Evolutionary conservation across 176 grass and related monocot species (phyloP), one percentile per base, ranked within the genome.

Genomic region (Themeda triandra): DNA sequence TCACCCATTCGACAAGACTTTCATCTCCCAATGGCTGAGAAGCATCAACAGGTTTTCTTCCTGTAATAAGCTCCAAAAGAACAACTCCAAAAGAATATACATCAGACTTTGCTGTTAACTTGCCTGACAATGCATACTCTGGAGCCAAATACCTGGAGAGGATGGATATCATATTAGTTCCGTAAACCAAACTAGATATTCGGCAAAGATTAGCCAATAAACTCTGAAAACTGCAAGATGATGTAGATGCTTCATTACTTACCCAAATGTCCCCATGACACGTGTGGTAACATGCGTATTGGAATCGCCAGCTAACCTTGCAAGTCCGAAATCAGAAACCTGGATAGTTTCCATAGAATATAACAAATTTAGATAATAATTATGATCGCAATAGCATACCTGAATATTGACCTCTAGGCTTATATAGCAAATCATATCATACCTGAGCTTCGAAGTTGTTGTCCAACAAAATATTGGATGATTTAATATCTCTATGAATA

Each of bases 261-360:
- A 99, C 97, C 97, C 97, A 84, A 99, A 99, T 36, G 97, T 99
- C 54, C 97, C 97, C 97, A 99, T 99, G 51, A 99, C 93, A 73
- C 88, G 93, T 76, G 97, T 99, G 29, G 93, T 94, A 46, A 96
- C 92, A 54, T 99, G 93, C 6, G 93, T 92, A 45, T 99, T 96
- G 35, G 91, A 83, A 84, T 99, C 97, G 56, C 79, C 89, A 1
- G 97, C 92, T 88, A 93, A 85, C 91, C 92, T 94, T 92, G 97
- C 97, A 72, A 99, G 97, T 66, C 97, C 97, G 86, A 99, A 99
- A 96, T 99, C 97, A 88, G 97, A 96, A 80, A 99, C 97, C 97
- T 99, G 63, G 30, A 80, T 13, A 78, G 81, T 17, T 41, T 71
- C 53, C 53, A 17, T 40, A 14, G 23, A 63, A 66, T 37, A 77